Percentiles rank a stretch among this genome's conserved stretches.
phyloP scores from a whole-genome alignment of 108 stramenopile species.

The Skeletonema menzelii region DNA sequence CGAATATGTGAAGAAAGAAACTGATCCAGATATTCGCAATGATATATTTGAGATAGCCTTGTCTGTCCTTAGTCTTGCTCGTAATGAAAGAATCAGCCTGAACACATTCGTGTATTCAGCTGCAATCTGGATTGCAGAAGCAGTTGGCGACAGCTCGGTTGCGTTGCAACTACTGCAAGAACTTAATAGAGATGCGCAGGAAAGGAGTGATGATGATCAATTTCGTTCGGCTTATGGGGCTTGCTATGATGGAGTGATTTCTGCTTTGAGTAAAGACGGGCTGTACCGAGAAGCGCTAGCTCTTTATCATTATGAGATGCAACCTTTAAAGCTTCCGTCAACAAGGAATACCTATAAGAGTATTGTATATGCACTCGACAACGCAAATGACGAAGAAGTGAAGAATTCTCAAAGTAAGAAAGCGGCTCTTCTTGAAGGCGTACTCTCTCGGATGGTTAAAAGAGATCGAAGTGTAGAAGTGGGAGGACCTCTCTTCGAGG shows the following conservation, averaged over 20 bases:
- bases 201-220: neutral
- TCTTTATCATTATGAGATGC: slow-evolving; percentile 54
- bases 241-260: slow-evolving; percentile 65
- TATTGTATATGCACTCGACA: slow-evolving; percentile 22
- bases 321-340: slow-evolving; percentile 25
- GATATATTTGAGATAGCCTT: slow-evolving; percentile 36
- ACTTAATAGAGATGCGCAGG: slow-evolving; percentile 43
- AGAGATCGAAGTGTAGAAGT: slow-evolving; percentile 21
- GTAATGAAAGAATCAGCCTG: slow-evolving; percentile 47
- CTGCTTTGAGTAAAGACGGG: slow-evolving; percentile 48
- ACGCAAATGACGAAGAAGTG: slow-evolving; percentile 27
- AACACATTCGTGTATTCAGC: slow-evolving; percentile 75
- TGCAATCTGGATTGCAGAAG: slow-evolving; percentile 75
- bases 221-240: slow-evolving; percentile 31
- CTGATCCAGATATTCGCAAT: slow-evolving; percentile 19
- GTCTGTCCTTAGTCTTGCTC: slow-evolving; percentile 47
- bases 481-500: slow-evolving; percentile 55
- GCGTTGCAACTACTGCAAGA: slow-evolving; percentile 50
- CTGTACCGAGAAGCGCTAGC: slow-evolving; percentile 46
- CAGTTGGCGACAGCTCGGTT: slow-evolving; percentile 27
- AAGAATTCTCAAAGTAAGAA: slow-evolving; percentile 6
- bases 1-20: slow-evolving; percentile 6
- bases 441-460: slow-evolving; percentile 21
- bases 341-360: slow-evolving; percentile 42
- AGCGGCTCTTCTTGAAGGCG: slow-evolving; percentile 32